These are phyloP conservation scores for Dothistroma pini DNA, from an alignment of 2,329 filamentous ascomycete genomes.

Conservation along the genomic window DNA sequence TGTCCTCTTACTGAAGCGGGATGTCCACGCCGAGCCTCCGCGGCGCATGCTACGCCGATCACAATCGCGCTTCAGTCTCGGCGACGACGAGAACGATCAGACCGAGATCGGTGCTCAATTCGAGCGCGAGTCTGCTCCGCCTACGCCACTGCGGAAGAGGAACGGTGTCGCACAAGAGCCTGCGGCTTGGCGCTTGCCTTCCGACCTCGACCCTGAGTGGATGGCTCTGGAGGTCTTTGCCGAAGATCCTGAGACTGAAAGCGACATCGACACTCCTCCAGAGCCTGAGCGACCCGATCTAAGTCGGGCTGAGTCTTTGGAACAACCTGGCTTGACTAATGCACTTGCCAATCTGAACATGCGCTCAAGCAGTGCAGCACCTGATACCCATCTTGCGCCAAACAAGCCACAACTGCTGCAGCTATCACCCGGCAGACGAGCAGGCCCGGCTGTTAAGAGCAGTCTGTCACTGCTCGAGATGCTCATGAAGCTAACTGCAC, in stretches of 20 bases:
- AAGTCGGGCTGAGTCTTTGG: slow-evolving; percentile 34
- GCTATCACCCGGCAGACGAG: slow-evolving; percentile 30
- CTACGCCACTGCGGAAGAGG: slow-evolving; percentile 13
- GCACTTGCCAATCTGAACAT: slow-evolving; percentile 49
- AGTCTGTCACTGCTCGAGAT: slow-evolving; percentile 82
- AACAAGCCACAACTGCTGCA: slow-evolving; percentile 20
- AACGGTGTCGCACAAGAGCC: not conserved
- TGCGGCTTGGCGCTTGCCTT: slow-evolving; percentile 24
- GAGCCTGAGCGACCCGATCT: slow-evolving; percentile 12
- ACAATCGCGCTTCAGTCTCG: slow-evolving; percentile 16
- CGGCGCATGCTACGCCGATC: slow-evolving; percentile 52
- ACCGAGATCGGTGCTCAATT: slow-evolving; percentile 46
- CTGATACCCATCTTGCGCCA: slow-evolving; percentile 9
- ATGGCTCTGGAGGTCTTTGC: slow-evolving; percentile 82
- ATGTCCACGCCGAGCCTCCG: slow-evolving; percentile 61
- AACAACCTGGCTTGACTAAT: slow-evolving; percentile 40
- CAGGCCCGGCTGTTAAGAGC: slow-evolving; percentile 51
- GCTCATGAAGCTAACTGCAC: slow-evolving; percentile 75
- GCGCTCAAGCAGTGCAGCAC: slow-evolving; percentile 20
- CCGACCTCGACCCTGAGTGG: slow-evolving; percentile 83
- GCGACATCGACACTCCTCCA: slow-evolving; percentile 32
- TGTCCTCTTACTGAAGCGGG: slow-evolving; percentile 69
- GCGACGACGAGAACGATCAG: slow-evolving; percentile 39
- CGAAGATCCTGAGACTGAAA: slow-evolving; percentile 55
- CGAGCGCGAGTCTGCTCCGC: slow-evolving; percentile 38